phyloP scores from a whole-genome alignment of 2,329 filamentous ascomycete species.

The Cordyceps farinosa region DNA sequence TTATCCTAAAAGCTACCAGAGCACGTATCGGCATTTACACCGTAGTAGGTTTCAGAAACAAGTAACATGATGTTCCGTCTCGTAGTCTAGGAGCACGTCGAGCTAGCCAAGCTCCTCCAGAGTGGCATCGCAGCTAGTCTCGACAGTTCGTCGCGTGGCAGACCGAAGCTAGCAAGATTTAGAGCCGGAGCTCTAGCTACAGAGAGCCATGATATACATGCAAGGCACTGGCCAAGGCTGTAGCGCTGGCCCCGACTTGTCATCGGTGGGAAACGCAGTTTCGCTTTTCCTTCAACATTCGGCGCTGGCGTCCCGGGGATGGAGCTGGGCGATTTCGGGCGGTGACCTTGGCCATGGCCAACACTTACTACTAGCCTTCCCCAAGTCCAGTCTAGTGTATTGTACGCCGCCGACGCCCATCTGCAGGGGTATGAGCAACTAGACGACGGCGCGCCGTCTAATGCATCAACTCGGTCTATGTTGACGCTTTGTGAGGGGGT shows the following conservation, averaged over 20 bases:
- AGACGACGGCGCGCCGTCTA: not conserved
- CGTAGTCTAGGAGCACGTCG: not conserved
- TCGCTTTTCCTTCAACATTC: not conserved
- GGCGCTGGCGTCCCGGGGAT: not conserved
- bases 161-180: not conserved
- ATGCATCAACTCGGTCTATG: not conserved
- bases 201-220: not conserved
- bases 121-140: not conserved
- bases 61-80: not conserved
- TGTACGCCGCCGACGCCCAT: not conserved
- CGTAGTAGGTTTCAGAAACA: slow-evolving; percentile 9
- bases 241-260: not conserved
- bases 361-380: not conserved
- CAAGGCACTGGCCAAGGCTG: slow-evolving; percentile 1
- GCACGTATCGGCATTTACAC: not conserved
- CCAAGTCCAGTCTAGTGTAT: not conserved
- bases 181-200: slow-evolving; percentile 1
- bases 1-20: not conserved
- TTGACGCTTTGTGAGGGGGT: not conserved
- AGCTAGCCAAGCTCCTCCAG: not conserved
- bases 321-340: not conserved
- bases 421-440: not conserved
- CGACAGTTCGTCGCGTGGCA: slow-evolving; percentile 4
- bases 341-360: not conserved
- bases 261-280: not conserved